Percentiles rank a stretch among this genome's conserved stretches.
Evolutionary conservation across 2,329 filamentous ascomycete species (phyloP).

Genomic region (Fusarium illudens): DNA sequence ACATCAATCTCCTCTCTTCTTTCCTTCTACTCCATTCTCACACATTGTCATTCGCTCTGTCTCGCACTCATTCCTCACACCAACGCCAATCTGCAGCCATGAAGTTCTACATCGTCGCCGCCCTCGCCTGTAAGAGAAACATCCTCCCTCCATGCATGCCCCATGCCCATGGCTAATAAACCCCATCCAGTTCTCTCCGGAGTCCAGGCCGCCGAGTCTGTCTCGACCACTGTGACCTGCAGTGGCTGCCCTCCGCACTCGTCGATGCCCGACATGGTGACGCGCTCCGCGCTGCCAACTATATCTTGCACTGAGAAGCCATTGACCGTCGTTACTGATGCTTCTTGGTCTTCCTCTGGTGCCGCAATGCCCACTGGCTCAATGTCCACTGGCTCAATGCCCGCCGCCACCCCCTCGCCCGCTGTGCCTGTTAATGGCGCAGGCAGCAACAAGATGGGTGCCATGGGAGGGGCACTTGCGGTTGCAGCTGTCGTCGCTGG

Average conservation of each 20-base stretch:
- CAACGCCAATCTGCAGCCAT: slow-evolving; percentile 10
- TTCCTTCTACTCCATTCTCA: neutral
- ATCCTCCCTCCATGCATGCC: no score
- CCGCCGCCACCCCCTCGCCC: slow-evolving; percentile 11
- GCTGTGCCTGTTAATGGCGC: slow-evolving; percentile 21
- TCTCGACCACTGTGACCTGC: slow-evolving; percentile 28
- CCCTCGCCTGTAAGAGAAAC: slow-evolving; percentile 17
- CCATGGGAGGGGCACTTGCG: neutral
- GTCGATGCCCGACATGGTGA: slow-evolving; percentile 19
- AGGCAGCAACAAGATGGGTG: slow-evolving; percentile 6
- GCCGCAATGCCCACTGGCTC: slow-evolving; percentile 22
- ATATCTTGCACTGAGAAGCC: slow-evolving; percentile 21
- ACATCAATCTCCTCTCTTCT: neutral
- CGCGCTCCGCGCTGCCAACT: slow-evolving; percentile 20
- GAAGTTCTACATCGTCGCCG: slow-evolving; percentile 20
- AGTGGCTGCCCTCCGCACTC: slow-evolving; percentile 15
- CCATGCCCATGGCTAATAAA: neutral
- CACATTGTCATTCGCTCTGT: slow-evolving; percentile 4
- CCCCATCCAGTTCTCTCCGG: slow-evolving; percentile 12
- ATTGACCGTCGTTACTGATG: slow-evolving; percentile 11
- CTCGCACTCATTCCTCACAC: slow-evolving; percentile 7
- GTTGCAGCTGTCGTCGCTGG: slow-evolving; percentile 3
- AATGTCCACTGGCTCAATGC: neutral
- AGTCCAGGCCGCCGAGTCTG: slow-evolving; percentile 20
- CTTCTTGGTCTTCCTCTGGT: neutral